Base-by-base conservation (phyloP, 169 alveolate species). In the Besnoitia besnoiti region DNA sequence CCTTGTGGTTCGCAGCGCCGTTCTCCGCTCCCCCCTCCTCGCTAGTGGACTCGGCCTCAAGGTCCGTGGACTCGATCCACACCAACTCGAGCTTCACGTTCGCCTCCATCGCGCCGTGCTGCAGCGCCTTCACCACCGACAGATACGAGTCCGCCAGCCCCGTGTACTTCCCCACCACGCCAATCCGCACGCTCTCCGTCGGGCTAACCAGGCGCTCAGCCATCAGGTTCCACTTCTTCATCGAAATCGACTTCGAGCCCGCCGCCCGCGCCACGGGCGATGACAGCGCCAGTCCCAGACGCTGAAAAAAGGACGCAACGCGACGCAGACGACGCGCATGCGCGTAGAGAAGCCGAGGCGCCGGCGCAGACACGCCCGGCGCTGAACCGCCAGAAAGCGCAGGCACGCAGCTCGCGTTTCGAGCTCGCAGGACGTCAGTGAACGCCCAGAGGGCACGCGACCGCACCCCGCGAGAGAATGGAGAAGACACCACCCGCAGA, bases 161-260 rank as follows among this genome's bases (percentile, higher is more conserved):
- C 75, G 97, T 98, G 93, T 98, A 98, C 94, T 98, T 98, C 55
- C 99, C 99, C 39, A 98, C 99, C 4, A 98, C 94, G 12, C 98
- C 99, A 27, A 98, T 98, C 24, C 91, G 93, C 37, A 97, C 97
- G 51, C 39, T 39, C 79, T 84, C 95, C 88, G 89, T 35, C 46
- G 92, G 73, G 30, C 61, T 40, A 44, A 85, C 30, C 82, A 90
- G 33, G 0, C 93, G 89, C 33, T 76, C 89, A 1, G 93, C 93
- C 93, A 90, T 90, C 79, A 76, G 16, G 27, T 47, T 35, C 93
- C 93, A 91, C 51, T 47, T 47, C 35, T 35, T 8, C 39, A 76
- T 50, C 42, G 88, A 85, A 3, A 39, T 35, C 0, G 90, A 55
- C 5, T 16, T 73, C 82, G 82, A n/a, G 0, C 47, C 39, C 27